Evolutionary conservation across 208 protist genomes (phyloP).

Genomic region (Naegleria lovaniensis): DNA sequence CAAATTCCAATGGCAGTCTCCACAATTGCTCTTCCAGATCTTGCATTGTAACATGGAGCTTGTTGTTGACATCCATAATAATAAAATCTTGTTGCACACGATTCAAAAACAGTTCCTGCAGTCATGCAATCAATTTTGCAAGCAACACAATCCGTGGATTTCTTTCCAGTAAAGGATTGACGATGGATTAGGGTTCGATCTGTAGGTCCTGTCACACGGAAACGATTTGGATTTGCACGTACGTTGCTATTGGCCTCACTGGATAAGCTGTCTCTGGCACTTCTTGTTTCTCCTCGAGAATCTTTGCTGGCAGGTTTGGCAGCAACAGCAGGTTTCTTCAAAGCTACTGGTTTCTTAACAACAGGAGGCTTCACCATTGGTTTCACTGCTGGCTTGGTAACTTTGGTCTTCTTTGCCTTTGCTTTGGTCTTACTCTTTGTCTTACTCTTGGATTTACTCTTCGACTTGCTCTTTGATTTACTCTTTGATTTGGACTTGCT

Average conservation of each 20-base stretch:
- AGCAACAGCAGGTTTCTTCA: too few species aligned
- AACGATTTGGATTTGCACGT: neutral
- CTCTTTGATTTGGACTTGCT: too few species aligned
- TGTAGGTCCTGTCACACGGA: neutral
- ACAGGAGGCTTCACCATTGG: too few species aligned
- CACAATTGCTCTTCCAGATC: neutral
- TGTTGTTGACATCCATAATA: neutral
- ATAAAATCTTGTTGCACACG: neutral
- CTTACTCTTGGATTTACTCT: too few species aligned
- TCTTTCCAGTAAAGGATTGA: neutral
- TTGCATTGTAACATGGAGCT: neutral
- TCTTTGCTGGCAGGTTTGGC: neutral
- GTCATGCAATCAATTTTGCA: neutral
- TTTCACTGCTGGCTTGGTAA: too few species aligned
- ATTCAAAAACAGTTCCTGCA: neutral
- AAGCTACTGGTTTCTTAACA: too few species aligned
- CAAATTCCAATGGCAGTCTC: neutral
- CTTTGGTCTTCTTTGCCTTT: too few species aligned
- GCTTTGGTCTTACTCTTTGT: too few species aligned
- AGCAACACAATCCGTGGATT: neutral
- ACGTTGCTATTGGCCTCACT: neutral
- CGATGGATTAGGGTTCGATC: neutral
- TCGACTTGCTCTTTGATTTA: too few species aligned
- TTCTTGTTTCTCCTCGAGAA: neutral
- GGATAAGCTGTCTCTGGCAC: neutral